These are phyloP conservation scores for Aureobasidium namibiae DNA, from an alignment of 2,329 filamentous ascomycete species.

Conservation along the genomic window DNA sequence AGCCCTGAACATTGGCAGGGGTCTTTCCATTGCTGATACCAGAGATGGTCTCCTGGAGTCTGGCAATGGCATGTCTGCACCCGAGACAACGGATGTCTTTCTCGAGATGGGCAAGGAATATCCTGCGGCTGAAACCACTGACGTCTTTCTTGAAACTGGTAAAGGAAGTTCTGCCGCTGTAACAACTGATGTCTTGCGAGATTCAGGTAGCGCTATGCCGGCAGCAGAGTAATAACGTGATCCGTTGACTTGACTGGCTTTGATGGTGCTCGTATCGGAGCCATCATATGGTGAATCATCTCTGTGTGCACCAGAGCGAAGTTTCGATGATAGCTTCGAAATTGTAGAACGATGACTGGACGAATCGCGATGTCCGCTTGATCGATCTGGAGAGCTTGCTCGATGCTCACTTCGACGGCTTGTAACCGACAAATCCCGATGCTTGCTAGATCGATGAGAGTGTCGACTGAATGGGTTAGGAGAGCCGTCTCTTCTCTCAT, in stretches of 20 bases:
- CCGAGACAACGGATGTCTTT: conserved; percentile 15
- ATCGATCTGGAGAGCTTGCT: background rate
- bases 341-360: background rate
- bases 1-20: conserved; percentile 7
- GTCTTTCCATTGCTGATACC: conserved; percentile 2
- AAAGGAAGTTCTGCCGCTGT: conserved; percentile 12
- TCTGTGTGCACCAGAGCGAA: background rate
- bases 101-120: conserved; percentile 19
- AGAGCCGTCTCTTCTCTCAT: background rate
- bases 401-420: background rate
- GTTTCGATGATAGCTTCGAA: background rate
- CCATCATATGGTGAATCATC: conserved; percentile 12
- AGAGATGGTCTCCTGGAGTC: conserved; percentile 14
- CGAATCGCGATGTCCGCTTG: background rate
- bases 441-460: background rate
- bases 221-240: background rate
- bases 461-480: background rate
- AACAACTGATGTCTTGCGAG: background rate
- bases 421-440: background rate
- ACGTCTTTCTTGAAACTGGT: conserved; percentile 17
- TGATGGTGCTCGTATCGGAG: conserved; percentile 24
- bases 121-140: conserved; percentile 18
- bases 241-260: conserved; percentile 9
- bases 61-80: conserved; percentile 15
- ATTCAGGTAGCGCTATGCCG: background rate